Base-by-base conservation (phyloP, 83 land plant genomes). In the Thuja plicata region DNA sequence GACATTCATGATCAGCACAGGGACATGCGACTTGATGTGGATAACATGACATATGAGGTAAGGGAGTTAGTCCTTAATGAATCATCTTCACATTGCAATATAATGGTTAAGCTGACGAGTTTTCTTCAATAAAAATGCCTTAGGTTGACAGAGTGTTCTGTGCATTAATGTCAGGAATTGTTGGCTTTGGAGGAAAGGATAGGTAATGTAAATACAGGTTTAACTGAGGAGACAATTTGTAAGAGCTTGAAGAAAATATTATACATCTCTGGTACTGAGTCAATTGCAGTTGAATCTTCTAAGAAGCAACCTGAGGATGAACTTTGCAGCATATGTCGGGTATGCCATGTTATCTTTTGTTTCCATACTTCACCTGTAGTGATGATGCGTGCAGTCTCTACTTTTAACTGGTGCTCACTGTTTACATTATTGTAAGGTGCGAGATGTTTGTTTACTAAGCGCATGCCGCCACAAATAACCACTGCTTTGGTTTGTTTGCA, bases 301-400 rank as follows among this genome's bases (percentile, higher is more conserved):
- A 88, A 90, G 43, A 87, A 86, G 30, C 10, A 38, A 6, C 90
- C 90, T 34, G 90, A 90, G 85, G 92, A 93, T 71, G 92, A 91
- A 84, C 94, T 95, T 27, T 95, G 96, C 89, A 89, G 89, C 17
- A 92, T 95, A 37, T 95, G 96, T 85, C 94, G 92, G 94, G 96
- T 95, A 84, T 76, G 35, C 30, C 3, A 4, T 32, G 50, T 84
- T 48, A n/a, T 16, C 17, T 54, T 46, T 30, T 84, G 57, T 32
- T 52, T 6, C 3, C 3, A 24, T 52, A 19, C 7, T 52, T 88
- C 24, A 74, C 88, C 50, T 37, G 15, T 74, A 48, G 57, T 21
- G 37, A 37, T 45, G n/a, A 43, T 30, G 32, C 32, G 85, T 45
- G 34, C 19, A 30, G 32, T 48, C 19, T 40, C 86, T 48, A 11